Evolutionary conservation across 2,329 filamentous ascomycete species (phyloP), one percentile per base, ranked within the genome.

Genomic region (Calonectria hawksworthii): DNA sequence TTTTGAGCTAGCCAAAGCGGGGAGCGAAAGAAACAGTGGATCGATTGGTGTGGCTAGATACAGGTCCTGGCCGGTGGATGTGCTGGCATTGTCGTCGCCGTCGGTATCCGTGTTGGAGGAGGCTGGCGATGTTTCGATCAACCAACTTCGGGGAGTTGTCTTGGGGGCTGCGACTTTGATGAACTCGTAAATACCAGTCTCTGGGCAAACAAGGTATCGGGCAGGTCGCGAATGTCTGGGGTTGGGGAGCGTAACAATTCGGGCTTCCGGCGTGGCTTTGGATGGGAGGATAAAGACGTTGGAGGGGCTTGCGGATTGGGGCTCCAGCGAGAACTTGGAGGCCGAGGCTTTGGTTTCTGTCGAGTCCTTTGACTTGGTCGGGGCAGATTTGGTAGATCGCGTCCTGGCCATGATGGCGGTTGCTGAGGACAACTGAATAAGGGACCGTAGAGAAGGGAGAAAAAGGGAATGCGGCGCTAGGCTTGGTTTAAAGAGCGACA

Each of bases 31-130:
- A 86, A 99, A 99, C 4, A 98, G 82, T 7, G 95, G 90, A 83
- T 99, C 97, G 70, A 98, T 88, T 2, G 92, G 91, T 1, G 97
- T 98, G 11, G 96, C 95, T 74, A 99, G 86, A 80, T 94, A 94
- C n/a, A 99, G 86, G 74, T 96, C 92, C 41, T 95, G 92, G 54
- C 89, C 89, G 80, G 93, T 92, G 41, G 92, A 90, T 30, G 95
- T 79, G 32, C 83, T 79, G 38, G 79, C 77, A 32, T 75, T 80
- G 11, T 73, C 68, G 23, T 75, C 72, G 36, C 75, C 30, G 13
- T 79, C 74, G 14, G 82, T 76, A 9, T 79, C 75, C 5, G 54
- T 26, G 36, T 74, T 44, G 28, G 52, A 67, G 77, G 70, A 56
- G 36, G 41, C 69, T 41, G 74, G 73, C 26, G 76, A 67, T 5